phyloP scores from a whole-genome alignment of 2,329 filamentous ascomycete genomes.

The Pseudogymnoascus sp. region DNA sequence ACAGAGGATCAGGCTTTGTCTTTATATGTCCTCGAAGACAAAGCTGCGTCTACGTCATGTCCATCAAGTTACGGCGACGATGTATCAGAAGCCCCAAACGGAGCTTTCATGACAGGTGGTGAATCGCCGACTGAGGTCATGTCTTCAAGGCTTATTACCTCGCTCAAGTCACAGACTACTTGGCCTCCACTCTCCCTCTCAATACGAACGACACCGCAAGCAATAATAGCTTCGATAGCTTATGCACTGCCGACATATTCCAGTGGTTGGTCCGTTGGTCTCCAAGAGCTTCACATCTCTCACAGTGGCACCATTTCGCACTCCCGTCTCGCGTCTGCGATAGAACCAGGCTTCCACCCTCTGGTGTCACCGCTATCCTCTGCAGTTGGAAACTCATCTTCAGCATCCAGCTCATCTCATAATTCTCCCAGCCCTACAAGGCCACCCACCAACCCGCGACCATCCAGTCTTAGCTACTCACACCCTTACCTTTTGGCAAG shows the following conservation, averaged over 20 bases:
- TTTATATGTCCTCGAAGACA: slow-evolving; percentile 48
- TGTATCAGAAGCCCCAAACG: background rate
- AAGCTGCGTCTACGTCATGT: background rate
- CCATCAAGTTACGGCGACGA: background rate
- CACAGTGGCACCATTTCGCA: slow-evolving; percentile 31
- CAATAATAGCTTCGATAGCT: slow-evolving; percentile 74
- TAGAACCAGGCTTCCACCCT: slow-evolving; percentile 39
- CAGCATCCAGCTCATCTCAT: slow-evolving; percentile 12
- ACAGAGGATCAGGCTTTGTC: slow-evolving; percentile 68
- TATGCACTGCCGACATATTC: slow-evolving; percentile 73
- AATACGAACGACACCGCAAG: slow-evolving; percentile 57
- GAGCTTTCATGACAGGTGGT: slow-evolving; percentile 9
- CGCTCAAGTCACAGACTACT: slow-evolving; percentile 72
- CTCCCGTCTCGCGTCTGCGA: slow-evolving; percentile 44
- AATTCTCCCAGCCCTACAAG: slow-evolving; percentile 37
- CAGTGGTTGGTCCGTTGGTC: slow-evolving; percentile 78
- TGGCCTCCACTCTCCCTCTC: slow-evolving; percentile 75
- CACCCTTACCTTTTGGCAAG: slow-evolving; percentile 65
- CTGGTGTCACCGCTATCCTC: slow-evolving; percentile 23
- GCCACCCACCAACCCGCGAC: slow-evolving; percentile 12
- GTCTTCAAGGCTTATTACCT: slow-evolving; percentile 54
- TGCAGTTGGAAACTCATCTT: slow-evolving; percentile 1
- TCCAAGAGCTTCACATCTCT: slow-evolving; percentile 75
- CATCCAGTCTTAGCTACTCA: slow-evolving; percentile 35
- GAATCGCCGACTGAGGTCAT: background rate